Evolutionary conservation across 1,284 basidiomycete species (phyloP).

Genomic region (Porodaedalea pini): DNA sequence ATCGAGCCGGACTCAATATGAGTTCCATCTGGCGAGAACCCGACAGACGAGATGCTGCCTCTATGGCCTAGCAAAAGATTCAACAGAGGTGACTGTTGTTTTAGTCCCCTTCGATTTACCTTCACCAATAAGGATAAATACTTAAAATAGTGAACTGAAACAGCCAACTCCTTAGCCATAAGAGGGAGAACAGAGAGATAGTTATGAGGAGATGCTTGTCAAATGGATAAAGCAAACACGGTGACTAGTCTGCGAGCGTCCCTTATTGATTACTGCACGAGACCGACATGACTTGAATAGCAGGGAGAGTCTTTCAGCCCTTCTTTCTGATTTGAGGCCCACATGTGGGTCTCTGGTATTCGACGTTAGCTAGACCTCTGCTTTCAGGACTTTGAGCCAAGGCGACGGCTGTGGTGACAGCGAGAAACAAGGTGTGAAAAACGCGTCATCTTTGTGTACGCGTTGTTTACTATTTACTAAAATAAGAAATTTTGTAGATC

Average conservation of each 20-base stretch:
- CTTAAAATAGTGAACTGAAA: not conserved
- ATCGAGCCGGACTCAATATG: constrained; percentile 11
- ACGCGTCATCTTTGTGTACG: too few relatives aligned
- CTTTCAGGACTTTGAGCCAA: too few relatives aligned
- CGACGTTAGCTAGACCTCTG: too few relatives aligned
- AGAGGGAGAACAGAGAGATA: not conserved
- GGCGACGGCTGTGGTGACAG: too few relatives aligned
- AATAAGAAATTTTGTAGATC: too few relatives aligned
- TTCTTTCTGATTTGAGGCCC: too few relatives aligned
- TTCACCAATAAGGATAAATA: not conserved
- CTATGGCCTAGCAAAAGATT: not conserved
- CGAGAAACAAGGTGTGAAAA: too few relatives aligned
- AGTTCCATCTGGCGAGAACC: constrained; percentile 10
- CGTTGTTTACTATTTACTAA: too few relatives aligned
- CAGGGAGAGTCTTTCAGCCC: too few relatives aligned
- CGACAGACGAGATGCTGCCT: not conserved
- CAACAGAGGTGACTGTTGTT: not conserved
- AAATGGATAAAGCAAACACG: not conserved
- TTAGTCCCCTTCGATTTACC: not conserved
- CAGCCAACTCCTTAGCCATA: not conserved
- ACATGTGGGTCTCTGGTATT: too few relatives aligned
- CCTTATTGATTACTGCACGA: too few relatives aligned
- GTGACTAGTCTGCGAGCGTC: not conserved
- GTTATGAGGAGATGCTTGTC: not conserved
- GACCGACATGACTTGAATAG: too few relatives aligned